Conservation (phyloP, 495 filamentous ascomycete genomes). For the Corynascus novoguineensis region DNA sequence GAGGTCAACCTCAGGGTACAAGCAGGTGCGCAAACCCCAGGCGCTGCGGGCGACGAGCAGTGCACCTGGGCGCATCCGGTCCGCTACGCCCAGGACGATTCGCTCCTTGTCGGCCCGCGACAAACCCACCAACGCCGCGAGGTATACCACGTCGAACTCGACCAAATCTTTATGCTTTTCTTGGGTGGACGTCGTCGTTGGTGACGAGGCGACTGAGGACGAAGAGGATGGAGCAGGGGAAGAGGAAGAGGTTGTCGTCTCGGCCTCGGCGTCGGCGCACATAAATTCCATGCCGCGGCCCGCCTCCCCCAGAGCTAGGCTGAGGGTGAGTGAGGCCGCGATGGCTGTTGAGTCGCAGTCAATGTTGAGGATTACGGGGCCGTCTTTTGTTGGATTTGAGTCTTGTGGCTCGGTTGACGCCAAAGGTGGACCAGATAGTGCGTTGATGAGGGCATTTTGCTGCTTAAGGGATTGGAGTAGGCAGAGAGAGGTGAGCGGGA, state of each 20-base stretch:
- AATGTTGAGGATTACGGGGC: slow-evolving; percentile 21
- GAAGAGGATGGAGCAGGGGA: no score
- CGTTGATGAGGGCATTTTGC: background rate
- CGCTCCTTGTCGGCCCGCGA: slow-evolving; percentile 27
- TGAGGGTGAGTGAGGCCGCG: slow-evolving; percentile 14
- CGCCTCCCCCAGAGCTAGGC: slow-evolving; percentile 13
- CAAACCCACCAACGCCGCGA: slow-evolving; percentile 29
- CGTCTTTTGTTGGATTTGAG: background rate
- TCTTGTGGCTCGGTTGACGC: background rate
- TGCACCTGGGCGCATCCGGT: slow-evolving; percentile 22
- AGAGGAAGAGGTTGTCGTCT: no score
- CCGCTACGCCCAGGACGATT: slow-evolving; percentile 20
- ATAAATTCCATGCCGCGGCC: slow-evolving; percentile 28
- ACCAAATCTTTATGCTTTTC: slow-evolving; percentile 10
- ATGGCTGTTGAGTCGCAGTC: slow-evolving; percentile 24
- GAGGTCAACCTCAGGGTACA: slow-evolving; percentile 30
- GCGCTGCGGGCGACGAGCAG: slow-evolving; percentile 26
- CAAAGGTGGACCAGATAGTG: background rate
- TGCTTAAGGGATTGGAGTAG: slow-evolving; percentile 20
- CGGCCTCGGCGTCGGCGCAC: slow-evolving; percentile 24
- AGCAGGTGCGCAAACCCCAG: slow-evolving; percentile 25
- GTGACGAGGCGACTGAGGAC: no score
- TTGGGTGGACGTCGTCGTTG: no score
- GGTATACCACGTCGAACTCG: slow-evolving; percentile 30
- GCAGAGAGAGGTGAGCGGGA: slow-evolving; percentile 29